These are phyloP conservation scores for Lentinus tigrinus DNA, from an alignment of 768 basidiomycete species.

Conservation along the genomic window DNA sequence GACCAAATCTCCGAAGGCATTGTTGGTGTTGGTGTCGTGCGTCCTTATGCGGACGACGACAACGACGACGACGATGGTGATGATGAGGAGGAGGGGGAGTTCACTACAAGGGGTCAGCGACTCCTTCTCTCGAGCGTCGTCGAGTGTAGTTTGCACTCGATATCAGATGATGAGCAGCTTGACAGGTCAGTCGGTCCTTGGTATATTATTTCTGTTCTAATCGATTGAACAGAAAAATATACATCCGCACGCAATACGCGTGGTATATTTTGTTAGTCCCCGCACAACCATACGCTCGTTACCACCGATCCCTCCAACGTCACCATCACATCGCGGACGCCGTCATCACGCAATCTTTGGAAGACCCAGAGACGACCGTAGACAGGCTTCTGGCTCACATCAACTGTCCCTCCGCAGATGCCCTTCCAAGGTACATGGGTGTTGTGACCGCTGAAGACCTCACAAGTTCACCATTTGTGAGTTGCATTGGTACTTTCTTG, in stretches of 20 bases:
- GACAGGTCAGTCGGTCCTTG: conserved; percentile 42
- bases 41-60: conserved; percentile 34
- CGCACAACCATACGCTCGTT: conserved; percentile 44
- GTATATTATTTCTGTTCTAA: neutral
- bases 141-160: conserved; percentile 48
- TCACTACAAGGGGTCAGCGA: conserved; percentile 21
- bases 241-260: conserved; percentile 56
- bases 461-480: neutral
- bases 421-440: neutral
- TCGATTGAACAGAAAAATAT: conserved; percentile 49
- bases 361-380: neutral
- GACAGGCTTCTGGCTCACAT: neutral
- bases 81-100: too few relatives aligned
- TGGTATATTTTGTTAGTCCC: conserved; percentile 71
- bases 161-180: conserved; percentile 29
- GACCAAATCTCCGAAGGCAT: neutral
- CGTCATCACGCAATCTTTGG: conserved; percentile 32
- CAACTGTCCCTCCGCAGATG: neutral
- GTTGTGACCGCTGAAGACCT: neutral
- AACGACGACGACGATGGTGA: conserved; percentile 26
- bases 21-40: conserved; percentile 38
- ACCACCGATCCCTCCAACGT: conserved; percentile 44
- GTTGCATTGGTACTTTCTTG: neutral
- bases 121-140: conserved; percentile 44
- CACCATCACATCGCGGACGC: conserved; percentile 40